A percentile compares a stretch with the other conserved stretches of the same genome.
These are phyloP conservation scores for Quercus engelmannii DNA, from an alignment of 306 rosid species.

Conservation along the genomic window DNA sequence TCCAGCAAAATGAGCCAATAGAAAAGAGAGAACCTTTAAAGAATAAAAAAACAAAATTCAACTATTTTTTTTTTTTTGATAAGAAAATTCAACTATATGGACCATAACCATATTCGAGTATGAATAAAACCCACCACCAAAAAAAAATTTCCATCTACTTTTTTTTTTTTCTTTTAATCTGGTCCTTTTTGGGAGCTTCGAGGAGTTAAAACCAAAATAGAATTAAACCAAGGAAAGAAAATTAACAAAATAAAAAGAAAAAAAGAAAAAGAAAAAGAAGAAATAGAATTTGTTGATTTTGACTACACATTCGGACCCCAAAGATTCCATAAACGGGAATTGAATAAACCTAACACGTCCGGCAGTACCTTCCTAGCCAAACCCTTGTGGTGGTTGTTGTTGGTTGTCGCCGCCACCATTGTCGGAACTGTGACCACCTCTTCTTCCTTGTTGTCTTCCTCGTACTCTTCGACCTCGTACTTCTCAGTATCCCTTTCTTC, in stretches of 20 bases:
- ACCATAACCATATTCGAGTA: conserved; percentile 30
- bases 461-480: background rate
- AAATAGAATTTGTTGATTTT: background rate
- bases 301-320: conserved; percentile 64
- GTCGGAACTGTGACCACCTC: background rate
- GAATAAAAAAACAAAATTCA: conserved; percentile 3
- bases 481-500: background rate
- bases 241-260: background rate
- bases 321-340: conserved; percentile 72
- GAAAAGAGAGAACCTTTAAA: background rate
- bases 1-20: background rate
- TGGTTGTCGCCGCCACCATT: conserved; percentile 30
- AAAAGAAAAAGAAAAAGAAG: background rate
- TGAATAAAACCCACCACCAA: conserved; percentile 18
- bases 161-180: background rate
- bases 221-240: background rate
- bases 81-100: conserved; percentile 3
- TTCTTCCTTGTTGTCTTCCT: background rate
- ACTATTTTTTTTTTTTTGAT: background rate
- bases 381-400: conserved; percentile 44
- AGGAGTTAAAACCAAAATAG: conserved; percentile 16
- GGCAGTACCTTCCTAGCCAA: conserved; percentile 67
- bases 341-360: conserved; percentile 68
- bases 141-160: conserved; percentile 1
- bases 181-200: conserved; percentile 8